A percentile compares a stretch with the other conserved stretches of the same genome.
Conservation (phyloP, 306 rosid genomes). For the Dalbergia cultrata region DNA sequence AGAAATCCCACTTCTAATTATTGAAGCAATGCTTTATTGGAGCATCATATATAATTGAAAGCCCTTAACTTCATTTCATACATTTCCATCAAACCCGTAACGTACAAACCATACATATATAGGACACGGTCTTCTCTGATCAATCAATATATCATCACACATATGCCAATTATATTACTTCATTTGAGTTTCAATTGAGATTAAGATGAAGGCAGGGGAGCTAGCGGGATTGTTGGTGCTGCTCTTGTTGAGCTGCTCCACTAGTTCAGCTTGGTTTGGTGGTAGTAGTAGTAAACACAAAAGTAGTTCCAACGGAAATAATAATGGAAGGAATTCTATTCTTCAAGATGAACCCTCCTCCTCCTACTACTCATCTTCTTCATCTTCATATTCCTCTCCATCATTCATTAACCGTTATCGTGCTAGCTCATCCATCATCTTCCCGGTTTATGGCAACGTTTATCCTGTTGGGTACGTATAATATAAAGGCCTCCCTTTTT, state of each 20-base stretch:
- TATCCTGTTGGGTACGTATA: slow-evolving; percentile 82
- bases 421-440: slow-evolving; percentile 68
- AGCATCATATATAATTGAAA: slow-evolving; percentile 34
- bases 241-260: slow-evolving; percentile 43
- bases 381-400: slow-evolving; percentile 33
- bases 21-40: slow-evolving; percentile 61
- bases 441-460: slow-evolving; percentile 86
- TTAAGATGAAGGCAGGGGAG: slow-evolving; percentile 40
- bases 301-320: slow-evolving; percentile 14
- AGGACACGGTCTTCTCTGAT: background rate
- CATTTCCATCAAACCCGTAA: slow-evolving; percentile 53
- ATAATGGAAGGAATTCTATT: slow-evolving; percentile 51
- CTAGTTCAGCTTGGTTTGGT: slow-evolving; percentile 71
- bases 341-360: slow-evolving; percentile 46
- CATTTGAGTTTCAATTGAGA: background rate
- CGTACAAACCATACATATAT: slow-evolving; percentile 1
- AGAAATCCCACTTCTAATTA: slow-evolving; percentile 52
- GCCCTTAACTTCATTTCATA: slow-evolving; percentile 26
- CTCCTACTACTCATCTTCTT: slow-evolving; percentile 29
- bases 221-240: slow-evolving; percentile 41
- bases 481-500: slow-evolving; percentile 31
- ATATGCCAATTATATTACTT: background rate
- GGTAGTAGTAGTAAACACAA: slow-evolving; percentile 51
- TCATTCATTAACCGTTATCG: slow-evolving; percentile 42
- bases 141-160: background rate